Conservation (phyloP, 192 early-diverging fungal species). For the Coemansia sp. region DNA sequence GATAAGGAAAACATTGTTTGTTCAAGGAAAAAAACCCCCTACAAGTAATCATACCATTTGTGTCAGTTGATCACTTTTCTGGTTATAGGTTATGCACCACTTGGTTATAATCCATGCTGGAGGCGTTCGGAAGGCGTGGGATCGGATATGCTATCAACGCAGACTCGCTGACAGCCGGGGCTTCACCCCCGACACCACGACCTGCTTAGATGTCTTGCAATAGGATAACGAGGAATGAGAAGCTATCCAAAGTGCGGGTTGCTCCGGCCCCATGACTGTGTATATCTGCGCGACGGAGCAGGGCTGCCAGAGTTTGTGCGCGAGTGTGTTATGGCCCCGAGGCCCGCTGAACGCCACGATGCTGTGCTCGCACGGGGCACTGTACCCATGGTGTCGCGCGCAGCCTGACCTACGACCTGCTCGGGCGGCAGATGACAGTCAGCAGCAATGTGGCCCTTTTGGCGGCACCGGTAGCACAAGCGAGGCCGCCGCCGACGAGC, state of each 20-base stretch:
- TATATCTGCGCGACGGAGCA: constrained; percentile 20
- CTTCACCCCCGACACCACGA: too few relatives aligned
- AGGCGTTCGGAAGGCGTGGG: too few relatives aligned
- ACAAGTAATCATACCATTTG: too few relatives aligned
- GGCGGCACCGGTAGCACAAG: constrained; percentile 50
- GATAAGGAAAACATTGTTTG: too few relatives aligned
- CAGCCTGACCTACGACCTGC: constrained; percentile 25
- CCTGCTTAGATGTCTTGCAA: too few relatives aligned
- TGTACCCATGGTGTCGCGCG: constrained; percentile 18
- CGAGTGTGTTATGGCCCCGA: not conserved
- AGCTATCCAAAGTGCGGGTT: constrained; percentile 5
- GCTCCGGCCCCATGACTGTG: constrained; percentile 31
- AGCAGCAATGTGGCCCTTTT: constrained; percentile 47
- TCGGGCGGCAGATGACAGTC: constrained; percentile 44
- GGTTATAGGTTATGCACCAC: too few relatives aligned
- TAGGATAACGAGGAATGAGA: not conserved
- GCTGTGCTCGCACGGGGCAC: constrained; percentile 15
- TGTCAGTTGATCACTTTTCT: too few relatives aligned
- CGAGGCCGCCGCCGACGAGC: constrained; percentile 42
- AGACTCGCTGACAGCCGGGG: too few relatives aligned
- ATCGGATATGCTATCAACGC: too few relatives aligned
- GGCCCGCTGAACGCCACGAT: not conserved
- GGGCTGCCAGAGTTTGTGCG: not conserved
- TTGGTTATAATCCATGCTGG: too few relatives aligned
- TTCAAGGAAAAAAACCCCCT: too few relatives aligned